These are phyloP conservation scores for Primulina huaijiensis DNA, from an alignment of 257 asterid species.

Conservation along the genomic window DNA sequence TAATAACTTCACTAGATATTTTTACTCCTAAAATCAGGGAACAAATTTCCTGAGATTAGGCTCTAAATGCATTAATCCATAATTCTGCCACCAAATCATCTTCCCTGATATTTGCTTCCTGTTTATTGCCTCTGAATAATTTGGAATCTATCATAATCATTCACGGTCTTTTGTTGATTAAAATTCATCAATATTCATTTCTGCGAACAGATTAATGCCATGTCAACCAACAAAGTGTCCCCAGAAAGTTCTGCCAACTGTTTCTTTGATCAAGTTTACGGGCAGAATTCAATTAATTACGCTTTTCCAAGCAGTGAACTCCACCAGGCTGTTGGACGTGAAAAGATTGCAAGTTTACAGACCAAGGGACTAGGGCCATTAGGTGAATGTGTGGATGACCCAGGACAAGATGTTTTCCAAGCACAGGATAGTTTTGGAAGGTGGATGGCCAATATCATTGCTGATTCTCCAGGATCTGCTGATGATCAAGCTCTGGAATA, in stretches of 20 bases:
- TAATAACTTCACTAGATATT: not conserved
- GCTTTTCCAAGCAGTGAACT: constrained; percentile 30
- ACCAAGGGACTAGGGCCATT: constrained; percentile 25
- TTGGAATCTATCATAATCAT: not conserved
- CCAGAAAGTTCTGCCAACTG: constrained; percentile 39
- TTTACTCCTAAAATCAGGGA: too few relatives aligned
- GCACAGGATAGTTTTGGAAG: constrained; percentile 70
- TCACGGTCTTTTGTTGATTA: not conserved
- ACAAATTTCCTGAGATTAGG: not conserved
- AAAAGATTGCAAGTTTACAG: constrained; percentile 35
- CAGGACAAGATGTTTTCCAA: constrained; percentile 44
- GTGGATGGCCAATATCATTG: constrained; percentile 50
- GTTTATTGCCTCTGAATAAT: not conserved
- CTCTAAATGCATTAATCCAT: not conserved
- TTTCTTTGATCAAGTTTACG: constrained; percentile 38
- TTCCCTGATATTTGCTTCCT: not conserved
- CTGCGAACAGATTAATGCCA: constrained; percentile 47
- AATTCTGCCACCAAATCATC: not conserved
- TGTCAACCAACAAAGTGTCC: constrained; percentile 34
- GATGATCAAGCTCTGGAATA: constrained; percentile 45
- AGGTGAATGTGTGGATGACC: constrained; percentile 34
- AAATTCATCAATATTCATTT: constrained; percentile 16
- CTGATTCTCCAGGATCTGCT: constrained; percentile 56
- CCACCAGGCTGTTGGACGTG: constrained; percentile 39
- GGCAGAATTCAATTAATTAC: constrained; percentile 30